Conservation (phyloP, 2,329 filamentous ascomycete species). For the Penicillium sp. region DNA sequence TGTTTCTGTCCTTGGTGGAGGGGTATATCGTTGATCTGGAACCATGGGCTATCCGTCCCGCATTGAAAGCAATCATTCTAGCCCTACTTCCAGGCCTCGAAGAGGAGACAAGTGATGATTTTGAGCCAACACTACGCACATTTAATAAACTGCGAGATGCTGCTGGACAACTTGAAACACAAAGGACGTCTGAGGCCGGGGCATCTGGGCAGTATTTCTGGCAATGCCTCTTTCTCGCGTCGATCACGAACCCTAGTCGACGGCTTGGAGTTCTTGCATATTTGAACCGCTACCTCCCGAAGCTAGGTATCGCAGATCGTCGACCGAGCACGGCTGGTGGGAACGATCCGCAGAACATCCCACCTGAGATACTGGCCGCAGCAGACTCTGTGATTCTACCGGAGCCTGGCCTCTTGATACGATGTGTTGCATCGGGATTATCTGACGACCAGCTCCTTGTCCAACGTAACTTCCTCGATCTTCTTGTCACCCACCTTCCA, state of each 20-base stretch:
- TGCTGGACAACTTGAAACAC: constrained; percentile 53
- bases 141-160: constrained; percentile 73
- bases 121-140: constrained; percentile 79
- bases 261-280: constrained; percentile 87
- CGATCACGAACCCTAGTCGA: constrained; percentile 83
- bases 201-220: constrained; percentile 86
- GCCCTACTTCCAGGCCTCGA: constrained; percentile 89
- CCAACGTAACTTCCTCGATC: constrained; percentile 88
- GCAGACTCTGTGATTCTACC: constrained; percentile 60
- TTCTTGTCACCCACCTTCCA: constrained; percentile 86
- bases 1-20: constrained; percentile 82
- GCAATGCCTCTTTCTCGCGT: constrained; percentile 94
- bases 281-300: constrained; percentile 74
- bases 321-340: constrained; percentile 32
- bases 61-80: constrained; percentile 85
- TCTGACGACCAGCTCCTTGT: constrained; percentile 85
- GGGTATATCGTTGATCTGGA: constrained; percentile 73
- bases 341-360: constrained; percentile 26
- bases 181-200: constrained; percentile 52
- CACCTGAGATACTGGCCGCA: constrained; percentile 35
- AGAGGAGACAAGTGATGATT: constrained; percentile 96
- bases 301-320: constrained; percentile 53
- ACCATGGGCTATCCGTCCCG: constrained; percentile 71
- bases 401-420: constrained; percentile 84
- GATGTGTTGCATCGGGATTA: constrained; percentile 89